Percentiles rank a stretch among this genome's conserved stretches.
These are phyloP conservation scores for Chalaropsis thielavioides DNA, from an alignment of 2,329 filamentous ascomycete genomes.

Conservation along the genomic window DNA sequence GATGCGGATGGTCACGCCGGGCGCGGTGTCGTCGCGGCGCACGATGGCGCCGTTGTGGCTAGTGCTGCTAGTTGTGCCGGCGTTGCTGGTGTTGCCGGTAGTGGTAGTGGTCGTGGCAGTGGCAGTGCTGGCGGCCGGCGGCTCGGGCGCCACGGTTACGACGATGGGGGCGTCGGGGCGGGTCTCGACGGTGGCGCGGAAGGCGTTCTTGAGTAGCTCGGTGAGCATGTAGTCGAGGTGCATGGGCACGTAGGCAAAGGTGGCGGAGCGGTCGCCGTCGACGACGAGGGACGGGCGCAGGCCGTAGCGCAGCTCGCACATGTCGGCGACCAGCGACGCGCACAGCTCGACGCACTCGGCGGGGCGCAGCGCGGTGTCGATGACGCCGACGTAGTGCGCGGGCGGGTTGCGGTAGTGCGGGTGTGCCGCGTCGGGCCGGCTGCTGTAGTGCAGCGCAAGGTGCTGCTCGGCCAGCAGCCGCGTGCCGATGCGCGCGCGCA, in stretches of 20 bases:
- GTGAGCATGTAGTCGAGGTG: slow-evolving; percentile 97
- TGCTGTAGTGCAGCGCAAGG: slow-evolving; percentile 70
- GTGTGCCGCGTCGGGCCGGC: slow-evolving; percentile 29
- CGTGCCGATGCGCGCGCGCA: slow-evolving; percentile 87
- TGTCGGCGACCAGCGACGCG: slow-evolving; percentile 82
- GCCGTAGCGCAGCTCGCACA: slow-evolving; percentile 92
- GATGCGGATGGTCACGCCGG: slow-evolving; percentile 88
- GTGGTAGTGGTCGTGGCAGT: too few species aligned
- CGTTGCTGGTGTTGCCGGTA: too few species aligned
- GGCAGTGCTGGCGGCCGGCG: too few species aligned
- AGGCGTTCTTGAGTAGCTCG: slow-evolving; percentile 91
- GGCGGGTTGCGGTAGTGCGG: slow-evolving; percentile 43
- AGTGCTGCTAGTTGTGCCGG: background rate
- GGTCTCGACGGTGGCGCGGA: slow-evolving; percentile 79
- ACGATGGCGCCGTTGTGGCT: slow-evolving; percentile 29
- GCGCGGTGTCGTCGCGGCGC: slow-evolving; percentile 49
- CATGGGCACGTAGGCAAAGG: slow-evolving; percentile 85
- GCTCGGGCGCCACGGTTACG: slow-evolving; percentile 73
- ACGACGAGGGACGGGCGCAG: slow-evolving; percentile 67
- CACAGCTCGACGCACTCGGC: slow-evolving; percentile 70
- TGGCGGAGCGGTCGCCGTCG: slow-evolving; percentile 73
- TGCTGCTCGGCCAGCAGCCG: slow-evolving; percentile 92
- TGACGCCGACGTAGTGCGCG: slow-evolving; percentile 76
- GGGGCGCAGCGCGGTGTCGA: slow-evolving; percentile 77
- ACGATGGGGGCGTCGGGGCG: slow-evolving; percentile 68